Evolutionary conservation across 108 stramenopile species (phyloP), one percentile per base, ranked within the genome.

Genomic region (Stephanodiscus minutulus): DNA sequence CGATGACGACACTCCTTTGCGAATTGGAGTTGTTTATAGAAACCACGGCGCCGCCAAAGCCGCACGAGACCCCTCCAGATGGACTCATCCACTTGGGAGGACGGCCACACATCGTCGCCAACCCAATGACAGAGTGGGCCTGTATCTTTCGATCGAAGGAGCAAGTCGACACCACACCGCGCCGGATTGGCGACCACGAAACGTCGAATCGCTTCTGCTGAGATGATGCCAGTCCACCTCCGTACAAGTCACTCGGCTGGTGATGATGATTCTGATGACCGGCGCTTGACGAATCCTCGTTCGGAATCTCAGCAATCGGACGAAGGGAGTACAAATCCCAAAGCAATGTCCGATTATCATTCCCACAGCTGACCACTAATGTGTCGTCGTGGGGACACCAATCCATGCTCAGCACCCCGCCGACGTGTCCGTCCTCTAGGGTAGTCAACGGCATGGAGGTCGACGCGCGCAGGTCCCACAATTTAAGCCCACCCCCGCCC

Each of bases 301-400:
- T 82, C 6, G 91, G 88, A 57, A 98, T 85, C 54, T 99, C 97
- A 43, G 88, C 93, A 55, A 98, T 92, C n/a, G 94, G 82, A 74
- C 83, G 73, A 12, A 91, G 61, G 13, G 88, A 77, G 66, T 84
- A 86, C 57, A 99, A 73, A 83, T 99, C 98, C 98, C 98, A 99
- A 17, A 99, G 71, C 39, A 98, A 82, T 7, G 98, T 99, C 21
- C 90, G 82, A 77, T 97, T 98, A 78, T 99, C 98, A 78, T 96
- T 97, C 20, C 91, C 97, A 72, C 92, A 93, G 39, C 87, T 85
- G 56, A 92, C 55, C 58, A 97, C 69, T 44, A 95, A 55, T 15
- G 90, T 79, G 44, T 96, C 85, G 81, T 97, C 97, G 63, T 88
- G 86, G 1, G 97, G 97, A 89, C 98, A 99, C 98, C 98, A 99